Evolutionary conservation across 2,329 filamentous ascomycete genomes (phyloP), one percentile per base, ranked within the genome.

Genomic region (Scytalidium sp.): DNA sequence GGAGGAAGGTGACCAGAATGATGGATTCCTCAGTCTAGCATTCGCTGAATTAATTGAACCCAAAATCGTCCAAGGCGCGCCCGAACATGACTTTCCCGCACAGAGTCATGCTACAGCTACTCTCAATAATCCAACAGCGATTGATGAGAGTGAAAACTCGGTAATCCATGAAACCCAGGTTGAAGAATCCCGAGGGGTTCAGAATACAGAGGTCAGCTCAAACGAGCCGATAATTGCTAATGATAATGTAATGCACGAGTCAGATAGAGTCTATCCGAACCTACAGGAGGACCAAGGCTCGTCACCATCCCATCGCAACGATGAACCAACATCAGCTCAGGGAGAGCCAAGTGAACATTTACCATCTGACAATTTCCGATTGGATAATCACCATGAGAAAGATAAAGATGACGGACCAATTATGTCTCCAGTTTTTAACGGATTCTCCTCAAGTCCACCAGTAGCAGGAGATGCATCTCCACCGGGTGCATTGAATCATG

Each of bases 1-100:
- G 10, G 79, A 80, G 1, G 70, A 69, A 2, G 75, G 76, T 13
- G 73, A 67, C 2, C 70, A 74, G 45, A 79, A 86, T 49, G 76
- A 85, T 52, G 87, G 87, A 1, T 72, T 78, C 44, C 76, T 84
- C n/a, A 74, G 74, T 6, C 51, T 91, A 23, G 59, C 66, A 0
- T 85, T 87, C 67, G 64, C 65, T 2, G 84, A 89, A 19, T 73
- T 94, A 62, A 76, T 83, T 32, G 84, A 90, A 36, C 79, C 86
- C 1, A 85, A 84, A 57, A 70, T 93, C 52, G 65, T 90, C 15
- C 78, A 75, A 49, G 66, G 71, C 52, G 68, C 55, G 43, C 56
- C 67, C 50, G 11, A 36, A 36, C 32, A 36, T 8, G 32, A 36
- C 5, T n/a, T 36, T 36, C 17, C 15, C 13, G 15, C 15, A 4